Evolutionary conservation across 345 rosid species (phyloP).

Genomic region (Hypericum perforatum): DNA sequence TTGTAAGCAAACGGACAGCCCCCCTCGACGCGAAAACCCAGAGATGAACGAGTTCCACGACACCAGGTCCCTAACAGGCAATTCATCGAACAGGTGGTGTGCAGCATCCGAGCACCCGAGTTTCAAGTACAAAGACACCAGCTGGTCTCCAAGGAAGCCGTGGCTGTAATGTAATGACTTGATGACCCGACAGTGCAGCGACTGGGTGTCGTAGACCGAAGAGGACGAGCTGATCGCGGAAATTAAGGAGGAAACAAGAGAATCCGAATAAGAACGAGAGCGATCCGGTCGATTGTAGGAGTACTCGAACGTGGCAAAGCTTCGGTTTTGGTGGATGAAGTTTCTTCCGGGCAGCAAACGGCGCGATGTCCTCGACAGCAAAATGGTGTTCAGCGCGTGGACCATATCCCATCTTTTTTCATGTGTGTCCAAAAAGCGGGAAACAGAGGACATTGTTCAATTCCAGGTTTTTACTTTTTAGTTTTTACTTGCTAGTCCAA

Average conservation of each 20-base stretch:
- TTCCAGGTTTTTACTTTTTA: too few species aligned
- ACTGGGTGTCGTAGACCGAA: conserved; percentile 25
- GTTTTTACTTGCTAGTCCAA: too few species aligned
- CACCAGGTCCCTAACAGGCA: conserved; percentile 43
- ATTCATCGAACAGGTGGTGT: conserved; percentile 49
- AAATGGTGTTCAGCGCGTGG: too few species aligned
- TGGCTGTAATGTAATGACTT: conserved; percentile 43
- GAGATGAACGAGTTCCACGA: conserved; percentile 69
- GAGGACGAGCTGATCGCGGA: conserved; percentile 29
- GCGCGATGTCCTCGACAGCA: too few species aligned
- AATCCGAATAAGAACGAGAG: conserved; percentile 18
- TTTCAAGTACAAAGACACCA: conserved; percentile 30
- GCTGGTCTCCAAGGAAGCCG: conserved; percentile 60
- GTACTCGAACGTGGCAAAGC: too few species aligned
- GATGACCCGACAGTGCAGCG: conserved; percentile 38
- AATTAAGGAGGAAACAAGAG: conserved; percentile 37
- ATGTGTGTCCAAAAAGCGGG: too few species aligned
- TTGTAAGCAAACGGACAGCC: conserved; percentile 23
- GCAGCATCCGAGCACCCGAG: conserved; percentile 33
- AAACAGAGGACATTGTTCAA: too few species aligned
- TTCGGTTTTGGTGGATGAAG: too few species aligned
- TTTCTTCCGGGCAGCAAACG: too few species aligned
- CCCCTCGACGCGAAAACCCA: conserved; percentile 34
- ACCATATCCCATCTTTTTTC: too few species aligned
- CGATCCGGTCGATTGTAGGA: too few species aligned